phyloP scores from a whole-genome alignment of 2,329 filamentous ascomycete species.

The Colletotrichum spinosum region DNA sequence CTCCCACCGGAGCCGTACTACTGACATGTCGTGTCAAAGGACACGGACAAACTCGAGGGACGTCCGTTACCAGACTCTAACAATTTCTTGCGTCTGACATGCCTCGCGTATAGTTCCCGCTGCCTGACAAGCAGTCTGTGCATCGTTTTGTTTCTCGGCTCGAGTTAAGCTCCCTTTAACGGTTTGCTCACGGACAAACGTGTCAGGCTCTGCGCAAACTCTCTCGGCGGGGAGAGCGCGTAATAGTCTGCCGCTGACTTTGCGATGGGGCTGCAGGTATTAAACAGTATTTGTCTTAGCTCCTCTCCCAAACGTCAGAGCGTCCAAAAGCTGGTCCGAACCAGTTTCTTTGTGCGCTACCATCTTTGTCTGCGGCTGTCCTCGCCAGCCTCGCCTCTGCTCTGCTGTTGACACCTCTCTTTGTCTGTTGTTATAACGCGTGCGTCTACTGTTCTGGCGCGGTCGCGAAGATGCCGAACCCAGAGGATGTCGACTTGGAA shows the following conservation, averaged over 20 bases:
- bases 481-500: background rate
- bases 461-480: background rate
- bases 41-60: conserved; percentile 10
- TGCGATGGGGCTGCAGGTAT: too few relatives aligned
- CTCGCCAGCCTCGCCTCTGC: too few relatives aligned
- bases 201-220: background rate
- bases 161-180: background rate
- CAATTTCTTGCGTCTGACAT: background rate
- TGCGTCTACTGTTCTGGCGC: background rate
- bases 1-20: too few relatives aligned
- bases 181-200: background rate
- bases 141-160: background rate
- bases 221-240: background rate
- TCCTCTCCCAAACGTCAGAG: too few relatives aligned
- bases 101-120: conserved; percentile 1
- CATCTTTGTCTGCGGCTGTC: too few relatives aligned
- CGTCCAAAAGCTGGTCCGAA: too few relatives aligned
- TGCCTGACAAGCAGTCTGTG: conserved; percentile 7
- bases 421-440: background rate
- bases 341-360: too few relatives aligned
- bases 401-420: too few relatives aligned
- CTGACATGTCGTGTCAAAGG: background rate
- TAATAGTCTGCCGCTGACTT: too few relatives aligned
- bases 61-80: conserved; percentile 10
- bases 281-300: too few relatives aligned